Percentiles rank a stretch among this genome's conserved stretches.
These are phyloP conservation scores for Anthoceros angustus DNA, from an alignment of 225 moss, liverwort and hornwort species.

Conservation along the genomic window DNA sequence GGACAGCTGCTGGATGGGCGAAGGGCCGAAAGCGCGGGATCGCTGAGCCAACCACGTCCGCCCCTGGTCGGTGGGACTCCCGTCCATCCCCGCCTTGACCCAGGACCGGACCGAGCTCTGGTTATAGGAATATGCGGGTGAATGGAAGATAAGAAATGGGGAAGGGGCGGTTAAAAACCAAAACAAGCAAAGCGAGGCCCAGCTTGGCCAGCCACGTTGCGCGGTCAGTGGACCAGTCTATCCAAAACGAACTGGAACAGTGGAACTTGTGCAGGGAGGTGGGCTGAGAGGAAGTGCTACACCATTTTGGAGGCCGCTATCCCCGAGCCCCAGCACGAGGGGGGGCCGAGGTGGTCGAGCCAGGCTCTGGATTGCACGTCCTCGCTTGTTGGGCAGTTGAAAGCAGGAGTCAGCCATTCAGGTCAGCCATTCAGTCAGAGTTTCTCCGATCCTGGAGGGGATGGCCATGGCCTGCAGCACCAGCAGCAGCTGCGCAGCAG, in stretches of 20 bases:
- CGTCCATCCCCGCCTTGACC: background rate
- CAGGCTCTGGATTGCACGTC: too few relatives aligned
- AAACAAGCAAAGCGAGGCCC: conserved; percentile 17
- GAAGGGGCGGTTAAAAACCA: background rate
- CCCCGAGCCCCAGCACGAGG: too few relatives aligned
- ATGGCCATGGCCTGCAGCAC: conserved; percentile 3
- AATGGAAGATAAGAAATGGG: background rate
- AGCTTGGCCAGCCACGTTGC: conserved; percentile 23
- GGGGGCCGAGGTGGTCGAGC: too few relatives aligned
- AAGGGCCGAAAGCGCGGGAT: conserved; percentile 19
- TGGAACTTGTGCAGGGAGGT: too few relatives aligned
- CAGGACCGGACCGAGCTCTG: background rate
- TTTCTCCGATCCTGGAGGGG: background rate
- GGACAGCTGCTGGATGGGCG: conserved; percentile 57
- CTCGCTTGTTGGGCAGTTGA: too few relatives aligned
- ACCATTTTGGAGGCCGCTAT: too few relatives aligned
- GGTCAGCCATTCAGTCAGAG: too few relatives aligned
- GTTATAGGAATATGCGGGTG: conserved; percentile 6
- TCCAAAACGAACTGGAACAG: too few relatives aligned
- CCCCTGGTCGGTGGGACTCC: background rate
- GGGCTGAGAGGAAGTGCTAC: too few relatives aligned
- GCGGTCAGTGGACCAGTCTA: too few relatives aligned
- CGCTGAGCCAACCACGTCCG: conserved; percentile 15
- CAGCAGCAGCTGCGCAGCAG: conserved; percentile 5
- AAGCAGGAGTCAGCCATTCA: too few relatives aligned